Conservation (phyloP, 2,329 filamentous ascomycete genomes). For the Calonectria multiphialidica region DNA sequence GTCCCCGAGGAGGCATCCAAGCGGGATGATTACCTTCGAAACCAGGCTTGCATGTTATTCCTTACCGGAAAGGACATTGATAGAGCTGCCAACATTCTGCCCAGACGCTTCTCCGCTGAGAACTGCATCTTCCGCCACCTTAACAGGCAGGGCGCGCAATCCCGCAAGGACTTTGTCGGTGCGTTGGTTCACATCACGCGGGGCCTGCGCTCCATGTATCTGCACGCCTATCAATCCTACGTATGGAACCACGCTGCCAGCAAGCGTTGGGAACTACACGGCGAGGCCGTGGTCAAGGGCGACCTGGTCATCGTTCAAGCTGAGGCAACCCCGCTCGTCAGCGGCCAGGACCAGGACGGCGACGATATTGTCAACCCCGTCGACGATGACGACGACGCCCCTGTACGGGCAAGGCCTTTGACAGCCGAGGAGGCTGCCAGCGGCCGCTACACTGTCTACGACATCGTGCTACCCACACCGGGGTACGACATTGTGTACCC, state of each 20-base stretch:
- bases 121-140: slow-evolving; percentile 83
- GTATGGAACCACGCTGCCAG: slow-evolving; percentile 93
- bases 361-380: slow-evolving; percentile 57
- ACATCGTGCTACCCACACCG: slow-evolving; percentile 91
- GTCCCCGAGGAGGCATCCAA: slow-evolving; percentile 64
- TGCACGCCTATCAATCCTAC: slow-evolving; percentile 95
- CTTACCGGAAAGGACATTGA: slow-evolving; percentile 68
- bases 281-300: slow-evolving; percentile 80
- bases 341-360: slow-evolving; percentile 73
- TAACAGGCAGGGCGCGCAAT: slow-evolving; percentile 58
- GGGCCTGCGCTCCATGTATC: slow-evolving; percentile 91
- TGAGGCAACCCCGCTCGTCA: slow-evolving; percentile 49
- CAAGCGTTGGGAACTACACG: slow-evolving; percentile 82
- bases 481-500: slow-evolving; percentile 93
- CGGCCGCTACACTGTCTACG: slow-evolving; percentile 84
- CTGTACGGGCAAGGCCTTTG: slow-evolving; percentile 75
- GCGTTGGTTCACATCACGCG: slow-evolving; percentile 85
- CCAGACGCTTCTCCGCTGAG: slow-evolving; percentile 86
- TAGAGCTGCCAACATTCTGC: slow-evolving; percentile 76
- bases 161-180: slow-evolving; percentile 79
- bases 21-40: slow-evolving; percentile 83
- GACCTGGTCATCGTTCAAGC: slow-evolving; percentile 78
- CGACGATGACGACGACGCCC: slow-evolving; percentile 57
- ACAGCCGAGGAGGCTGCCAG: slow-evolving; percentile 82
- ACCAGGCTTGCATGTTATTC: slow-evolving; percentile 83